A percentile compares a stretch with the other conserved stretches of the same genome.
These are phyloP conservation scores for Kwoniella sp. DNA, from an alignment of 768 basidiomycete genomes.

Conservation along the genomic window DNA sequence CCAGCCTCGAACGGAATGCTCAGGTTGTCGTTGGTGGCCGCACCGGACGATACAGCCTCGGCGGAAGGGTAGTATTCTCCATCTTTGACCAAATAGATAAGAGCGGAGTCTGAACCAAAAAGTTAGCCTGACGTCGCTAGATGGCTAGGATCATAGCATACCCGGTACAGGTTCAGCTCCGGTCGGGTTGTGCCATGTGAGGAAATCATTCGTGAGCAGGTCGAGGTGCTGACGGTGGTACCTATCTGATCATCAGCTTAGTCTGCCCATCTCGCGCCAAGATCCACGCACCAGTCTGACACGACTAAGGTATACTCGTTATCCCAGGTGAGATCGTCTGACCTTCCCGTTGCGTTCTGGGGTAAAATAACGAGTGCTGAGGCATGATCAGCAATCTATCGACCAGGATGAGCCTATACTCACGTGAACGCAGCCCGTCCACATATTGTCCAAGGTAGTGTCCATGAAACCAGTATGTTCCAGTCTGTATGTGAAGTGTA, in stretches of 20 bases:
- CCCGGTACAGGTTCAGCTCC: conserved; percentile 84
- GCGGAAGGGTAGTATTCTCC: conserved; percentile 63
- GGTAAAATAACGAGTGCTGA: conserved; percentile 67
- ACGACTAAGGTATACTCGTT: conserved; percentile 83
- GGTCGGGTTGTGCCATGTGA: conserved; percentile 64
- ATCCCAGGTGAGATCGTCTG: conserved; percentile 64
- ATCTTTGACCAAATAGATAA: conserved; percentile 80
- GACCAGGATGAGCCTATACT: background rate
- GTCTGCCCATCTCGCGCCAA: no score
- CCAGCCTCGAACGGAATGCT: conserved; percentile 79
- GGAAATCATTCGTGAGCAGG: conserved; percentile 61
- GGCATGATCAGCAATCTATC: background rate
- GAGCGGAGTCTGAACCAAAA: conserved; percentile 59
- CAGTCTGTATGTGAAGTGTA: conserved; percentile 22
- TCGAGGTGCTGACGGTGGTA: conserved; percentile 71
- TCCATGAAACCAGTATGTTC: conserved; percentile 52
- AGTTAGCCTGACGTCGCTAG: background rate
- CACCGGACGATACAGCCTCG: conserved; percentile 54
- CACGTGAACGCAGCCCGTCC: conserved; percentile 76
- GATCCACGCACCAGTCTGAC: conserved; percentile 92
- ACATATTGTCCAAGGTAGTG: conserved; percentile 68
- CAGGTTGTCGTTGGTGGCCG: conserved; percentile 72
- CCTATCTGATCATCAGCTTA: no score
- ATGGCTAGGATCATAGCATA: conserved; percentile 38
- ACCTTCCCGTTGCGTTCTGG: conserved; percentile 47